These are phyloP conservation scores for Mycena latifolia DNA, from an alignment of 768 basidiomycete genomes.

Conservation along the genomic window DNA sequence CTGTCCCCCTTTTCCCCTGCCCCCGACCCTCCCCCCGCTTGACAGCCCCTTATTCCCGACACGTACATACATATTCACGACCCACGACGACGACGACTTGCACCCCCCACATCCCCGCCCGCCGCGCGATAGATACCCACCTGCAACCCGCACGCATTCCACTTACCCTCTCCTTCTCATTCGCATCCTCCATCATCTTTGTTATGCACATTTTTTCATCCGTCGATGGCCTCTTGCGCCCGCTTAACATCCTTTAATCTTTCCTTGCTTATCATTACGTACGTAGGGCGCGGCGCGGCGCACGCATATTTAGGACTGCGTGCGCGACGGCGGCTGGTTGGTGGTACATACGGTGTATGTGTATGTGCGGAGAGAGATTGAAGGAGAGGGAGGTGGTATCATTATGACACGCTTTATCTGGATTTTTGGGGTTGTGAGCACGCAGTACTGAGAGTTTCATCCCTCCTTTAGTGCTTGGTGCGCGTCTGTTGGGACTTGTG, in stretches of 20 bases:
- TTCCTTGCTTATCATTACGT: constrained; percentile 36
- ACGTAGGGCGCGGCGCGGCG: too few species aligned
- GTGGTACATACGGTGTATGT: constrained; percentile 21
- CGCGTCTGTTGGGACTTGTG: too few species aligned
- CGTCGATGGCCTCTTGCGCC: background rate
- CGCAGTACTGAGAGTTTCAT: too few species aligned
- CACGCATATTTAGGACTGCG: too few species aligned
- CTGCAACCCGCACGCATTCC: constrained; percentile 7
- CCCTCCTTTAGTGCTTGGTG: too few species aligned
- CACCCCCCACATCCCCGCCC: constrained; percentile 8
- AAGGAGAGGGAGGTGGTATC: constrained; percentile 6
- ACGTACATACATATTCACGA: constrained; percentile 20
- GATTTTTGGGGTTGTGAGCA: too few species aligned
- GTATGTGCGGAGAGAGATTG: constrained; percentile 6
- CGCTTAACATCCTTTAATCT: constrained; percentile 34
- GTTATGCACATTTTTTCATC: constrained; percentile 16
- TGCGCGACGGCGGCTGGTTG: too few species aligned
- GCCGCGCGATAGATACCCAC: constrained; percentile 1
- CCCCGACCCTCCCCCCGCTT: too few species aligned
- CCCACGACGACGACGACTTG: constrained; percentile 19
- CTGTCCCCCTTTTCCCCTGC: background rate
- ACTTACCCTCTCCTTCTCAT: constrained; percentile 12
- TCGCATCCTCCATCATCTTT: constrained; percentile 15
- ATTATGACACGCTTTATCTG: too few species aligned
- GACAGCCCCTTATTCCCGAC: too few species aligned